Evolutionary conservation across 352 stramenopile species (phyloP).

Genomic region (Pythium chondricola): DNA sequence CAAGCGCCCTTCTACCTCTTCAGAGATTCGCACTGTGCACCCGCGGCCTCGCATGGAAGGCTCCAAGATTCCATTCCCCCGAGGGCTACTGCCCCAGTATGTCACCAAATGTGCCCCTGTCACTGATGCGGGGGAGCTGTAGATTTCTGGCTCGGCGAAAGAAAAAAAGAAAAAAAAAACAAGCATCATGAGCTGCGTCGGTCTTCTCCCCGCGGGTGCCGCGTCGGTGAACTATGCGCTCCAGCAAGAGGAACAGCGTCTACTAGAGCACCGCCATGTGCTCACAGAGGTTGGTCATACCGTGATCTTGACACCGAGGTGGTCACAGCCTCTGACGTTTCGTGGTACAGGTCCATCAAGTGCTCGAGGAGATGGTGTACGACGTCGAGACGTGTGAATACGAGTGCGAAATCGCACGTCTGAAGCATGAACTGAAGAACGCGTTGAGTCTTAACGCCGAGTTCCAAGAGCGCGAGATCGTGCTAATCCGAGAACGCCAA

Average conservation of each 20-base stretch:
- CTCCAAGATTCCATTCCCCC: conserved; percentile 20
- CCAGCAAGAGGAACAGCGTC: conserved; percentile 34
- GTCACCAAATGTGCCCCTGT: conserved; percentile 18
- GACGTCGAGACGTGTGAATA: conserved; percentile 68
- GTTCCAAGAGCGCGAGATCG: conserved; percentile 50
- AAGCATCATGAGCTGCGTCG: conserved; percentile 2
- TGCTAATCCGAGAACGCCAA: conserved; percentile 55
- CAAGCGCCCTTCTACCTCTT: neutral
- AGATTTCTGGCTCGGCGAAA: conserved; percentile 3
- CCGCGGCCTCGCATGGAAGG: conserved; percentile 17
- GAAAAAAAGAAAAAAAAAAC: neutral
- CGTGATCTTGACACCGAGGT: neutral
- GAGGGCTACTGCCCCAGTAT: conserved; percentile 7
- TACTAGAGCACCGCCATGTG: conserved; percentile 33
- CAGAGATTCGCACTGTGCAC: conserved; percentile 5
- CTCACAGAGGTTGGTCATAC: conserved; percentile 32
- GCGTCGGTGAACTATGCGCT: conserved; percentile 29
- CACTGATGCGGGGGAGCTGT: conserved; percentile 11
- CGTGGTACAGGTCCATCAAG: conserved; percentile 37
- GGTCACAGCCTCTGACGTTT: neutral
- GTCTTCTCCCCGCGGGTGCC: conserved; percentile 33
- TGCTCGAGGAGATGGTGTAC: conserved; percentile 80
- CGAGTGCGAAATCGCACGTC: conserved; percentile 36
- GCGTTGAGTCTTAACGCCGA: conserved; percentile 36
- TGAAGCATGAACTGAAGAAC: conserved; percentile 38